Evolutionary conservation across 371 early-diverging fungal species (phyloP), one percentile per base, ranked within the genome.

Genomic region (Nematocida homosporus): DNA sequence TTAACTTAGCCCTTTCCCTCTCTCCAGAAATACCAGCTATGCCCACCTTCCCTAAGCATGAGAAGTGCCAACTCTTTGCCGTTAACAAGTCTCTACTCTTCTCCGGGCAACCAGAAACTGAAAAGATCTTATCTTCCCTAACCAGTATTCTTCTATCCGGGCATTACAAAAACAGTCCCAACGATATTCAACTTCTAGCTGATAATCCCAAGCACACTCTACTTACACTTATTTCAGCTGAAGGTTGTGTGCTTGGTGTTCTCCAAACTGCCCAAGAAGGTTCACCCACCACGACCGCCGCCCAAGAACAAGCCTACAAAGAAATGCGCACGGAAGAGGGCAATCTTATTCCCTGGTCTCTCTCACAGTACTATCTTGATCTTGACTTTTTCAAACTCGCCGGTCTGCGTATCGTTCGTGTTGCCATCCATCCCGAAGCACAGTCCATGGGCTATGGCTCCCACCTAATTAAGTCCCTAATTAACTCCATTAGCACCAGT

Each of bases 81-180:
- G 92, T 97, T 42, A 93, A 93, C 86, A 90, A 95, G 72, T 92
- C 93, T 80, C 90, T 93, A 1, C 87, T 97, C 53, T 93, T 95
- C 85, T 89, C 91, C 29, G 93, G 90, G 84, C 93, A 94, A 83
- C 89, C 92, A 32, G 93, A 91, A 13, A 89, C 91, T 32, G 97
- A 97, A 82, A 88, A 89, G 1, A 93, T 97, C 82, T 85, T 99
- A 86, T 93, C 93, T 80, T 89, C 90, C 66, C 91, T 97, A 89
- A 91, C 95, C 90, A 88, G 90, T 16, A 83, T 97, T 48, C 95
- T 95, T 79, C 93, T 93, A 32, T 89, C 94, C 29, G 91, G 93
- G 76, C 99, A 99, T 82, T 99, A 99, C 88, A 99, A 94, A 86
- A 99, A 97, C 86, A 89, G 90, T 41, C 97, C 97, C 57, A 93